Conservation (phyloP, 352 stramenopile species). For the Lagenidium giganteum region DNA sequence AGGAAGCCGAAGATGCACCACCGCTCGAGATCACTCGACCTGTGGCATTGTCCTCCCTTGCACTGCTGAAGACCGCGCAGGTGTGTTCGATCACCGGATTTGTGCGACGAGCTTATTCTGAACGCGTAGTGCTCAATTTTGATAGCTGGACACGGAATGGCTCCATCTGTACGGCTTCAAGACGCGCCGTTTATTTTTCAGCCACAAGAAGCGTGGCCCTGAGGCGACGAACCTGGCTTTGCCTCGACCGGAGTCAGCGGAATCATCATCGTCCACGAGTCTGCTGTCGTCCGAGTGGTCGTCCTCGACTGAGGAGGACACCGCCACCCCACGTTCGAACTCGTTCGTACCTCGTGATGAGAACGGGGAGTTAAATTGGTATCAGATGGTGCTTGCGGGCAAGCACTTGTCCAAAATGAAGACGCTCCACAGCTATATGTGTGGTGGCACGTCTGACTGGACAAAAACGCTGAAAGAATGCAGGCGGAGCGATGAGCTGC, state of each 20-base stretch:
- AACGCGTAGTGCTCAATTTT: no score
- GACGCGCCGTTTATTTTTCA: constrained; percentile 49
- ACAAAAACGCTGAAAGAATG: no score
- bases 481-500: no score
- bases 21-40: constrained; percentile 38
- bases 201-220: no score
- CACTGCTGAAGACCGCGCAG: constrained; percentile 51
- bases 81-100: no score
- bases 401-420: constrained; percentile 41
- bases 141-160: constrained; percentile 56
- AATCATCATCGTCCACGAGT: constrained; percentile 25
- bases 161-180: constrained; percentile 43
- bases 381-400: no score
- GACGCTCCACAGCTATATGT: constrained; percentile 44
- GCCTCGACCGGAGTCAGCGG: no score
- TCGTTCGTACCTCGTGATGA: no score
- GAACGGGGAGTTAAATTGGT: constrained; percentile 34
- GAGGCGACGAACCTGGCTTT: no score
- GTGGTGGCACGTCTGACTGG: constrained; percentile 46
- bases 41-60: constrained; percentile 45
- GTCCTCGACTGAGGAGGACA: constrained; percentile 26
- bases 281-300: constrained; percentile 34
- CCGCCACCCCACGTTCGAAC: no score
- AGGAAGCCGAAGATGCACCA: constrained; percentile 9
- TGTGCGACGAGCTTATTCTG: no score